Evolutionary conservation across 306 rosid species (phyloP).

Genomic region (Dalbergia oliveri): DNA sequence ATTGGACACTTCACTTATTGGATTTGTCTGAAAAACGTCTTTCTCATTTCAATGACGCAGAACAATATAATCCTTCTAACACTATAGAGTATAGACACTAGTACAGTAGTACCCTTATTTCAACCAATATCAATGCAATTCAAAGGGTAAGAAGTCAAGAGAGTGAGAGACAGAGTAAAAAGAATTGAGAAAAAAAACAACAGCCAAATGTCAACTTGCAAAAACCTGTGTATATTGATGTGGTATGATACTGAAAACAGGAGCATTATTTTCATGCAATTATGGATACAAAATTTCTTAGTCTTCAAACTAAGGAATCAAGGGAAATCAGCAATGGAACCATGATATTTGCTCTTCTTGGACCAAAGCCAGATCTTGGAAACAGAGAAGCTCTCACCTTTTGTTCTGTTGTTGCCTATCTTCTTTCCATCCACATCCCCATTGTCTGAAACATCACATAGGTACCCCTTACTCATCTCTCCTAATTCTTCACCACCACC

Average conservation of each 20-base stretch:
- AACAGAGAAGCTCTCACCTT: constrained; percentile 89
- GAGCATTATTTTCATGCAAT: constrained; percentile 1
- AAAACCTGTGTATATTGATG: background rate
- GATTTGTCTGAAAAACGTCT: background rate
- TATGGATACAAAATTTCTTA: constrained; percentile 15
- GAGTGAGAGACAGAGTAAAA: background rate
- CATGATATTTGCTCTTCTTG: constrained; percentile 57
- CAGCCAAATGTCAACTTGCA: background rate
- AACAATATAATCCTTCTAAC: background rate
- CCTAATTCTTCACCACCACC: background rate
- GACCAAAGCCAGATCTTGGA: constrained; percentile 98
- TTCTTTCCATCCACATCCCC: constrained; percentile 69
- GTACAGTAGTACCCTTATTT: background rate
- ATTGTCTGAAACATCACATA: constrained; percentile 24
- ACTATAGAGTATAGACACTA: background rate
- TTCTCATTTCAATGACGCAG: background rate
- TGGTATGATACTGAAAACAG: background rate
- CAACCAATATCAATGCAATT: no score
- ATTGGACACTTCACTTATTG: no score
- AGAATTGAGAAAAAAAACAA: background rate
- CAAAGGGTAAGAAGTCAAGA: background rate
- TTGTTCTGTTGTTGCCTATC: constrained; percentile 54
- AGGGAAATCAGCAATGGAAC: constrained; percentile 52
- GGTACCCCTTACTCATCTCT: background rate
- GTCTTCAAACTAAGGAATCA: constrained; percentile 35